Evolutionary conservation across 129 eudicot species (phyloP).

Genomic region (Heracleum sosnowskyi): DNA sequence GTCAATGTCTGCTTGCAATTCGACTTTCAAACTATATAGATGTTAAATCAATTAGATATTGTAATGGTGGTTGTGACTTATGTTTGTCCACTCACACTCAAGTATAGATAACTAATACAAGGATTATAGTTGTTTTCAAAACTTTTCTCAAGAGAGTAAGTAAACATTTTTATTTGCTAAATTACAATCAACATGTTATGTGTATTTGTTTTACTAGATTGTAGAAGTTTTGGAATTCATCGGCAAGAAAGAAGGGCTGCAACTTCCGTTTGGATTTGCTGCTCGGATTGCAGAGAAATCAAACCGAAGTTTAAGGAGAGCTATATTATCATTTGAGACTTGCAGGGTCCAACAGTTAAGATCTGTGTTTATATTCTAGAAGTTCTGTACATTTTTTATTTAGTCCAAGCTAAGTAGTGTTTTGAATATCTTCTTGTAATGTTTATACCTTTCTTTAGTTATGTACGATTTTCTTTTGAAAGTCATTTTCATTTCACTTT

Average conservation of each 20-base stretch:
- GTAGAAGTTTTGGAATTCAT: conserved; percentile 79
- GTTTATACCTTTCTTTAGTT: neutral
- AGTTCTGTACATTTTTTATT: neutral
- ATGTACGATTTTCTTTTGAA: neutral
- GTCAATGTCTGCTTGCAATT: neutral
- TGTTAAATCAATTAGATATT: neutral
- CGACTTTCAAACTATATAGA: neutral
- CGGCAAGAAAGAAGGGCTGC: conserved; percentile 79
- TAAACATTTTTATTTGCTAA: neutral
- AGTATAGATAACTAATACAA: neutral
- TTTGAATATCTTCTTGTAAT: neutral
- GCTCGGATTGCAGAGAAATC: conserved; percentile 77
- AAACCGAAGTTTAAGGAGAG: conserved; percentile 87
- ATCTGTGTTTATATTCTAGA: neutral
- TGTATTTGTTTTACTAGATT: conserved; percentile 39
- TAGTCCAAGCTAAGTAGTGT: neutral
- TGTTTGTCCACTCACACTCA: neutral
- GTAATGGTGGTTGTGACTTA: neutral
- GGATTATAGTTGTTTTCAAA: neutral
- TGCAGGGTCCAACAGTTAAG: conserved; percentile 96
- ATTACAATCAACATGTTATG: neutral
- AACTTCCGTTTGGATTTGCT: conserved; percentile 79
- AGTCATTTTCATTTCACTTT: conserved; percentile 17
- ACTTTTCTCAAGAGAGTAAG: neutral
- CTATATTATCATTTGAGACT: conserved; percentile 77